A percentile compares a stretch with the other conserved stretches of the same genome.
Evolutionary conservation across 352 stramenopile genomes (phyloP).

Genomic region (Pythium plurisporium): DNA sequence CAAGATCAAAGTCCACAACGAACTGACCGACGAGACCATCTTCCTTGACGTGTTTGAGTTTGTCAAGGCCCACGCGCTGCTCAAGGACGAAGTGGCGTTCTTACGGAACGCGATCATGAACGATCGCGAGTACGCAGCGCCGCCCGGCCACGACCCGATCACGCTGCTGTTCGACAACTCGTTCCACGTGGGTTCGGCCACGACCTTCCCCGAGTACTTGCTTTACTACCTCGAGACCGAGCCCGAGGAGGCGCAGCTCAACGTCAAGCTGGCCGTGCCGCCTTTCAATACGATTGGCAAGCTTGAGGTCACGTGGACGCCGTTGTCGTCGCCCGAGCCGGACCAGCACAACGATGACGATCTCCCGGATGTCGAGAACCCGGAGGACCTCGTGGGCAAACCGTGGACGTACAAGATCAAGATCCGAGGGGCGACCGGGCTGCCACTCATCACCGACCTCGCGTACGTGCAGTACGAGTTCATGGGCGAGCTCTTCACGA

Average conservation of each 20-base stretch:
- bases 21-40: constrained; percentile 84
- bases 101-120: constrained; percentile 90
- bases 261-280: constrained; percentile 88
- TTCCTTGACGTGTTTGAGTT: constrained; percentile 94
- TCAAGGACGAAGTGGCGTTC: constrained; percentile 87
- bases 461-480: constrained; percentile 94
- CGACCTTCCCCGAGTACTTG: constrained; percentile 91
- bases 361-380: constrained; percentile 66
- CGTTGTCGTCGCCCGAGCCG: constrained; percentile 68
- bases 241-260: constrained; percentile 83
- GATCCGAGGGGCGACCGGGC: constrained; percentile 75
- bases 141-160: constrained; percentile 85
- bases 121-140: constrained; percentile 82
- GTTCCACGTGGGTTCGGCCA: constrained; percentile 89
- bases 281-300: constrained; percentile 93
- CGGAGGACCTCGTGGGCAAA: constrained; percentile 81
- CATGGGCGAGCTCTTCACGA: constrained; percentile 89
- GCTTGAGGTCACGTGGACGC: constrained; percentile 87
- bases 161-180: constrained; percentile 91
- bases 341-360: constrained; percentile 67
- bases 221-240: constrained; percentile 92
- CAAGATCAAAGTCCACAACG: constrained; percentile 91
- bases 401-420: constrained; percentile 88
- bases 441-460: constrained; percentile 87
- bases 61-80: constrained; percentile 76